Percentiles rank a stretch among this genome's conserved stretches.
Conservation (phyloP, 768 basidiomycete species). For the Thelephora ganbajun region DNA sequence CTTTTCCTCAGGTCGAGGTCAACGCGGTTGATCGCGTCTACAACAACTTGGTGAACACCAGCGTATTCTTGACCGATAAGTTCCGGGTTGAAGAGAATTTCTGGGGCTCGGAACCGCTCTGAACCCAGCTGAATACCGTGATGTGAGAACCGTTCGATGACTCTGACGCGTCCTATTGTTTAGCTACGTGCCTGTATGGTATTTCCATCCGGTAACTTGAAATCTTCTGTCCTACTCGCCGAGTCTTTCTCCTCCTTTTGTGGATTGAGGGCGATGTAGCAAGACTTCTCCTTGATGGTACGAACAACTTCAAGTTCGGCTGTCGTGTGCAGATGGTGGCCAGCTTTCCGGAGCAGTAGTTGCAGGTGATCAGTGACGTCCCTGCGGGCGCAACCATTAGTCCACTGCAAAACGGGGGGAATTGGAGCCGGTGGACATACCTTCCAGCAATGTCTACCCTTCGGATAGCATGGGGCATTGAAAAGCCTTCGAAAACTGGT, state of each 20-base stretch:
- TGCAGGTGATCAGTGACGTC: constrained; percentile 97
- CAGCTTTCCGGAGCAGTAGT: constrained; percentile 83
- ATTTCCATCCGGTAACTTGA: constrained; percentile 90
- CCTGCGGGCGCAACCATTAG: constrained; percentile 25
- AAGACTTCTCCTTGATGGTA: constrained; percentile 96
- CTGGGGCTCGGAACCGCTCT: constrained; percentile 93
- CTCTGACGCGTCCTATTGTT: constrained; percentile 3
- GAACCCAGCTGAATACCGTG: constrained; percentile 55
- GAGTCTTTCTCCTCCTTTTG: constrained; percentile 92
- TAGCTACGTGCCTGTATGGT: constrained; percentile 56
- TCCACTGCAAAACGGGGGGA: constrained; percentile 1
- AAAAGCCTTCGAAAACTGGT: constrained; percentile 97
- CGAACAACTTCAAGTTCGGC: constrained; percentile 95
- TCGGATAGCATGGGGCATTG: constrained; percentile 96
- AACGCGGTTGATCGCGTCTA: constrained; percentile 94
- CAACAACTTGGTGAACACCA: constrained; percentile 95
- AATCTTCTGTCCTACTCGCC: constrained; percentile 67
- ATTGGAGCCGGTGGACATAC: constrained; percentile 25
- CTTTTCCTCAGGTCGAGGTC: constrained; percentile 94
- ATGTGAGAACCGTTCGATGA: constrained; percentile 6
- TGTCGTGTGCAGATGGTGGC: constrained; percentile 90
- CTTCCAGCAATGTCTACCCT: constrained; percentile 94
- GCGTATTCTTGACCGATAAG: constrained; percentile 92
- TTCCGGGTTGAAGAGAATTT: constrained; percentile 96
- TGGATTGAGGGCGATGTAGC: constrained; percentile 88